phyloP scores from a whole-genome alignment of 176 grass and related monocot species.

The Oryza meyeriana region DNA sequence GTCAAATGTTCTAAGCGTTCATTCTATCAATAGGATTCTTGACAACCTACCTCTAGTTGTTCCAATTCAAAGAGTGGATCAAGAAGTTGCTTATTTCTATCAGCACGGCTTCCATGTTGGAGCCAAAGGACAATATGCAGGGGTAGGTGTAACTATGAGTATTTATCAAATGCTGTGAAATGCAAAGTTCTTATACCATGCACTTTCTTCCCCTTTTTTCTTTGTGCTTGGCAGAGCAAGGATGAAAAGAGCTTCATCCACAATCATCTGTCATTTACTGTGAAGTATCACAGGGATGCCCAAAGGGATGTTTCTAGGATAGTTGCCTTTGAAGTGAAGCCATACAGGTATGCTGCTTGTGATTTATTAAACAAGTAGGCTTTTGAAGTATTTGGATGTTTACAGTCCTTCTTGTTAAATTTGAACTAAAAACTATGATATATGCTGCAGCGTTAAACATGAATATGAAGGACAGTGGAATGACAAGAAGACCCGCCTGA shows the following conservation, averaged over 20 bases:
- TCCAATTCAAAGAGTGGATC: constrained; percentile 79
- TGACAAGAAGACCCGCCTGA: constrained; percentile 64
- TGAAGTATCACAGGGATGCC: constrained; percentile 83
- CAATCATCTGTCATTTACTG: constrained; percentile 79
- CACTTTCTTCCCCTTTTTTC: background rate
- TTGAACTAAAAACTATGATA: constrained; percentile 8
- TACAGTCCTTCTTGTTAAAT: constrained; percentile 17
- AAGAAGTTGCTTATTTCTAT: constrained; percentile 66
- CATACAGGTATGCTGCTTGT: constrained; percentile 53
- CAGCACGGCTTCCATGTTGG: constrained; percentile 87
- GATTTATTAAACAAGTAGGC: background rate
- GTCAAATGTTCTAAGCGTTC: constrained; percentile 10
- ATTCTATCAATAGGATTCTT: constrained; percentile 62
- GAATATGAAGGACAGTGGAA: constrained; percentile 78
- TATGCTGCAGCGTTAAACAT: constrained; percentile 72
- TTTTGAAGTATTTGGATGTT: constrained; percentile 1
- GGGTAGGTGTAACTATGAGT: constrained; percentile 48
- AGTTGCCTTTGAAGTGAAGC: constrained; percentile 84
- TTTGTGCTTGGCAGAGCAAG: constrained; percentile 58
- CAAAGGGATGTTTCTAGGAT: constrained; percentile 73
- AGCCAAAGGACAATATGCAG: constrained; percentile 78
- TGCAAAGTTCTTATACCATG: background rate
- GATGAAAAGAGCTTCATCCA: constrained; percentile 89
- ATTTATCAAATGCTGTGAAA: constrained; percentile 10
- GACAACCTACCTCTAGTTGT: constrained; percentile 87